Evolutionary conservation across 2,329 filamentous ascomycete species (phyloP), one percentile per base, ranked within the genome.

Genomic region (Emmonsiellopsis sp.): DNA sequence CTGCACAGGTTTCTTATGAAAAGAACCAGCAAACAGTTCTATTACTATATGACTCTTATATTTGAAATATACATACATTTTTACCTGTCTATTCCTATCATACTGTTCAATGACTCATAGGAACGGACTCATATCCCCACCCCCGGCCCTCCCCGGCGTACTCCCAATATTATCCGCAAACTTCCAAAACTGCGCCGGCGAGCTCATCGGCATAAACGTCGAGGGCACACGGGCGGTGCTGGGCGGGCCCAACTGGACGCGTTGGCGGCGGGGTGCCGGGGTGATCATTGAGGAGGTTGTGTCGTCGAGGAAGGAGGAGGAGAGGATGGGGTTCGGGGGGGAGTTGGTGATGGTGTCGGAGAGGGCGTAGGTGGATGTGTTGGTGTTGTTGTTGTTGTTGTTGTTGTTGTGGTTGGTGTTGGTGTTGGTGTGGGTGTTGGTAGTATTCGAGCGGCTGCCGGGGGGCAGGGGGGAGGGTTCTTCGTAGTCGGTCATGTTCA

Each of bases 161-260:
- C 71, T 74, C 10, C 71, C 71, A 52, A 75, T 73, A 17, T 27
- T 27, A 54, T 72, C 70, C 17, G 70, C 71, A 42, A 74, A 72
- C 52, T 75, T 76, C 74, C 74, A 77, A 60, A 76, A 77, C 43
- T 76, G 72, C 4, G 74, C 74, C 1, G 74, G 74, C 4, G 72
- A 76, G 55, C 74, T 76, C 65, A 76, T 72, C 4, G 73, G 72
- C 74, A 77, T 76, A 60, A 76, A 76, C 57, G 75, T 76, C 17
- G 73, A 75, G 1, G 74, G 74, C 13, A 75, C 69, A 52, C 75
- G 73, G 2, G 73, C 71, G 2, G 74, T 77, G 58, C 73, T 76
- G 0, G 74, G 74, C 6, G 74, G 74, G 10, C 73, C 73, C 5
- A 76, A 65, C 7, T 70, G 70, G 5, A 74, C 74, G 52, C 76